Evolutionary conservation across 2,329 filamentous ascomycete species (phyloP).

Genomic region (Beauveria rudraprayagi): DNA sequence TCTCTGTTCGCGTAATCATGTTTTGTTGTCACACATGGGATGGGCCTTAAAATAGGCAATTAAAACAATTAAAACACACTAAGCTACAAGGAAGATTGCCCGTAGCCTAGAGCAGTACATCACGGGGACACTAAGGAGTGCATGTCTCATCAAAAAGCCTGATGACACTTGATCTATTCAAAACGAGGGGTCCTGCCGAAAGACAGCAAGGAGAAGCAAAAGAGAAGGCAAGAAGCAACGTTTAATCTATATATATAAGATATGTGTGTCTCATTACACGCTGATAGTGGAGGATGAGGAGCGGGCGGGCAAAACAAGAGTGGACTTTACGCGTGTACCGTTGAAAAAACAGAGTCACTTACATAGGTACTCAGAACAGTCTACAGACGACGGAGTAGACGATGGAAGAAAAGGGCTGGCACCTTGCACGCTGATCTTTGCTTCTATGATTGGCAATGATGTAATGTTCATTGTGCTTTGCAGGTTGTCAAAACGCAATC

Average conservation of each 20-base stretch:
- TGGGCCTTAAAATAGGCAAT: not conserved
- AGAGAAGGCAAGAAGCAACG: not conserved
- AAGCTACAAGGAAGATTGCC: too few relatives aligned
- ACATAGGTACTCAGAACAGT: too few relatives aligned
- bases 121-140: too few relatives aligned
- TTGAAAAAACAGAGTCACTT: not conserved
- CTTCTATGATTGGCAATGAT: too few relatives aligned
- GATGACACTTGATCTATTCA: not conserved
- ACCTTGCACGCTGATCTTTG: too few relatives aligned
- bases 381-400: too few relatives aligned
- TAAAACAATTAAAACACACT: not conserved
- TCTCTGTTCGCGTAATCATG: not conserved
- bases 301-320: not conserved
- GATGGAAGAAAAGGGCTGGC: too few relatives aligned
- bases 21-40: not conserved
- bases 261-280: not conserved
- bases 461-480: too few relatives aligned
- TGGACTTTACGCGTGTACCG: not conserved
- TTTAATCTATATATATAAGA: not conserved
- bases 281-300: not conserved
- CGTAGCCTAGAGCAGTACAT: too few relatives aligned
- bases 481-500: too few relatives aligned
- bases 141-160: too few relatives aligned
- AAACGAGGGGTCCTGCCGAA: not conserved
- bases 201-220: not conserved